Conservation (phyloP, 2,329 filamentous ascomycete species). For the Daldinia sp. region DNA sequence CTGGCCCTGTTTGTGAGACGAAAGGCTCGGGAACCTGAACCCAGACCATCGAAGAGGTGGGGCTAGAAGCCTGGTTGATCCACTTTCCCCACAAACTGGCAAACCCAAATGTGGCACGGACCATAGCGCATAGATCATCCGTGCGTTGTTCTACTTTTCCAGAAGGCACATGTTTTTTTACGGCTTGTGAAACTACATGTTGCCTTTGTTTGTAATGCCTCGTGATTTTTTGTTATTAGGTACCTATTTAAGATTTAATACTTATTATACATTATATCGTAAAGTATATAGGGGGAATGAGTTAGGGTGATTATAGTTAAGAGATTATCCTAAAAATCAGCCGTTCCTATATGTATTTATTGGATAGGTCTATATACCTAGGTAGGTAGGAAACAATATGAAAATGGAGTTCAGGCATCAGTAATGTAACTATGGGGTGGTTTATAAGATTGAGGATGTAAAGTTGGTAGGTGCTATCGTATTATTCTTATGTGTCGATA, state of each 20-base stretch:
- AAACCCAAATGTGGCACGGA: conserved; percentile 1
- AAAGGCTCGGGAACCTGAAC: conserved; percentile 10
- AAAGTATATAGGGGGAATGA: no score
- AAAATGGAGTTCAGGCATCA: neutral
- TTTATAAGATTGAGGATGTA: neutral
- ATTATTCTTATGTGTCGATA: neutral
- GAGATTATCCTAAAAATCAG: no score
- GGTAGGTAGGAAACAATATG: no score
- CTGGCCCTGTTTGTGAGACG: conserved; percentile 11
- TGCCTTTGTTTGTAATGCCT: no score
- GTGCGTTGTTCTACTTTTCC: neutral
- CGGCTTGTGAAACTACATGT: neutral
- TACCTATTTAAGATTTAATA: no score
- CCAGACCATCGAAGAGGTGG: conserved; percentile 6
- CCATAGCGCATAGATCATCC: neutral
- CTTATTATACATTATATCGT: no score
- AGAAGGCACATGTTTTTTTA: neutral
- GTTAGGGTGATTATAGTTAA: no score
- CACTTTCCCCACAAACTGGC: conserved; percentile 41
- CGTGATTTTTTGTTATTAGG: no score
- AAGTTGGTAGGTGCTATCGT: neutral
- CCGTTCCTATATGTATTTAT: no score
- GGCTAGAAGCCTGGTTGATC: neutral
- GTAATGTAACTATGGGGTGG: no score
- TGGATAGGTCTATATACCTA: no score